A percentile compares a stretch with the other conserved stretches of the same genome.
phyloP scores from a whole-genome alignment of 2,329 filamentous ascomycete species.

The Stemphylium vesicarium region DNA sequence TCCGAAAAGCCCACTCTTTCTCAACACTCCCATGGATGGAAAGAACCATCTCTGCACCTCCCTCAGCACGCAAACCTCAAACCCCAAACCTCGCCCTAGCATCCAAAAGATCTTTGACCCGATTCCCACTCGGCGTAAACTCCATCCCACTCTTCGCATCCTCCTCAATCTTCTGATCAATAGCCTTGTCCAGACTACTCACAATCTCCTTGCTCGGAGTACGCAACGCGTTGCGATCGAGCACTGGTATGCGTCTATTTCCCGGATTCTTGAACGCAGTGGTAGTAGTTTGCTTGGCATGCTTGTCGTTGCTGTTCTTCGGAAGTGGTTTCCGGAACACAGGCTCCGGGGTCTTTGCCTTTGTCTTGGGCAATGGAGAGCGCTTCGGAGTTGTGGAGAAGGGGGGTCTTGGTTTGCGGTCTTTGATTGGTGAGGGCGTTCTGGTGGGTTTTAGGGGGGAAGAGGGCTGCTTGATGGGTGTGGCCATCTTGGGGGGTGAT shows the following conservation, averaged over 20 bases:
- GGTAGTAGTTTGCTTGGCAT: too few relatives aligned
- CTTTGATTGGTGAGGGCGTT: not conserved
- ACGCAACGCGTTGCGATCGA: conserved; percentile 21
- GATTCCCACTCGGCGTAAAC: conserved; percentile 20
- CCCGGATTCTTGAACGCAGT: not conserved
- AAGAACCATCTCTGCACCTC: too few relatives aligned
- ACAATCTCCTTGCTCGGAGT: conserved; percentile 35
- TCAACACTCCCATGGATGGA: too few relatives aligned
- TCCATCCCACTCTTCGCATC: conserved; percentile 19
- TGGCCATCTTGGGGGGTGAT: not conserved
- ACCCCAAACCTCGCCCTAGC: not conserved
- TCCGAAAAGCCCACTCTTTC: too few relatives aligned
- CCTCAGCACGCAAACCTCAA: not conserved
- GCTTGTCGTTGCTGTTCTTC: too few relatives aligned
- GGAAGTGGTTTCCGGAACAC: too few relatives aligned
- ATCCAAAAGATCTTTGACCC: conserved; percentile 20
- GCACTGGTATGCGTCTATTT: not conserved
- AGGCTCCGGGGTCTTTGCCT: too few relatives aligned
- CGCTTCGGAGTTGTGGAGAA: too few relatives aligned
- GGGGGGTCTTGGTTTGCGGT: not conserved
- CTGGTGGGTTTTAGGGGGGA: not conserved
- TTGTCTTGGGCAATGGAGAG: too few relatives aligned
- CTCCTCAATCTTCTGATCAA: conserved; percentile 36
- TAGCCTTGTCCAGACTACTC: conserved; percentile 27
- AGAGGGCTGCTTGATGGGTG: not conserved